A percentile compares a stretch with the other conserved stretches of the same genome.
These are phyloP conservation scores for Globisporangium apiculatum DNA, from an alignment of 352 stramenopile genomes.

Conservation along the genomic window DNA sequence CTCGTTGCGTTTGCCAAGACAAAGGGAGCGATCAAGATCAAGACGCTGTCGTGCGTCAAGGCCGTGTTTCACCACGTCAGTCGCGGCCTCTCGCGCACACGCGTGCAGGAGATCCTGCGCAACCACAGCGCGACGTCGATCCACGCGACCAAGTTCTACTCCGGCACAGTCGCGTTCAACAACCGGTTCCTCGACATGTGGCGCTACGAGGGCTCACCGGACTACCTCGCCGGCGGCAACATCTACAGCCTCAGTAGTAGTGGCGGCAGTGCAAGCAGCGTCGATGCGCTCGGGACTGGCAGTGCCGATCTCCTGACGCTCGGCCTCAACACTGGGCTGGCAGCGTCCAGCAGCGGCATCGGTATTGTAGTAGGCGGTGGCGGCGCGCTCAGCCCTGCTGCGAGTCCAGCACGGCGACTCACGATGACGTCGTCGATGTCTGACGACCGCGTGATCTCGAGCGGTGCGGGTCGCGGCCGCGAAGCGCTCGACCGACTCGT, in stretches of 20 bases:
- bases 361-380: background rate
- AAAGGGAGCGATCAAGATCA: constrained; percentile 14
- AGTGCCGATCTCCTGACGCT: background rate
- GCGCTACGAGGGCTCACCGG: constrained; percentile 66
- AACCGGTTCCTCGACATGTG: constrained; percentile 81
- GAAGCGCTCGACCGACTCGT: constrained; percentile 53
- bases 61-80: constrained; percentile 72
- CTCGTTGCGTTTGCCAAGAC: constrained; percentile 47
- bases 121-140: constrained; percentile 62
- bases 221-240: constrained; percentile 46
- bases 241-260: constrained; percentile 14
- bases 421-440: constrained; percentile 29
- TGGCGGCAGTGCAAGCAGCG: background rate
- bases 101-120: constrained; percentile 57
- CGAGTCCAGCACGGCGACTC: constrained; percentile 9
- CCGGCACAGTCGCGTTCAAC: constrained; percentile 64
- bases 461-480: constrained; percentile 34
- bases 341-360: background rate
- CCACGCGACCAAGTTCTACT: constrained; percentile 67
- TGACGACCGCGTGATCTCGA: constrained; percentile 33
- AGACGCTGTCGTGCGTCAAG: constrained; percentile 63
- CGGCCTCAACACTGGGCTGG: background rate
- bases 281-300: constrained; percentile 5
- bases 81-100: constrained; percentile 48
- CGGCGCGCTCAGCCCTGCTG: background rate